A percentile compares a stretch with the other conserved stretches of the same genome.
Conservation (phyloP, 306 rosid species). For the Cicer judaicum region DNA sequence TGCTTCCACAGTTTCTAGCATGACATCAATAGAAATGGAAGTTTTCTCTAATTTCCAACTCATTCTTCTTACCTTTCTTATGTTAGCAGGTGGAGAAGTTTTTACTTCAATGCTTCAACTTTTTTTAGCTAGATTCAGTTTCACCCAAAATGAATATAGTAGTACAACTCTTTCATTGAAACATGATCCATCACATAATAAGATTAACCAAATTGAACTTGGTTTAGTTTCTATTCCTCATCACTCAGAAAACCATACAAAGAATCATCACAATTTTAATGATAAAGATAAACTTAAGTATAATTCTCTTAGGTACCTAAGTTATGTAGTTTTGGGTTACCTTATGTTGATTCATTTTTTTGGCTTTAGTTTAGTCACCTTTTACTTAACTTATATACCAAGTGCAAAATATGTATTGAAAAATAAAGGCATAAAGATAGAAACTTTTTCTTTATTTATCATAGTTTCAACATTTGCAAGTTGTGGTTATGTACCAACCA, state of each 20-base stretch:
- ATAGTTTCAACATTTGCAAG: slow-evolving; percentile 68
- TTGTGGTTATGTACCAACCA: slow-evolving; percentile 78
- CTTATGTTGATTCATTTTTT: slow-evolving; percentile 33
- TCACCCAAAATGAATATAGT: not conserved
- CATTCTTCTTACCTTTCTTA: slow-evolving; percentile 51
- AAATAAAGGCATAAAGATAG: slow-evolving; percentile 46
- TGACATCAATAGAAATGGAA: slow-evolving; percentile 74
- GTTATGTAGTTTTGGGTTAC: slow-evolving; percentile 48
- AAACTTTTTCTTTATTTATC: slow-evolving; percentile 64
- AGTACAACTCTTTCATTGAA: not conserved
- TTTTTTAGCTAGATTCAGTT: slow-evolving; percentile 17
- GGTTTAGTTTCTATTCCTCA: slow-evolving; percentile 17
- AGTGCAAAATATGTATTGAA: slow-evolving; percentile 49
- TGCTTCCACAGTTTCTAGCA: slow-evolving; percentile 73
- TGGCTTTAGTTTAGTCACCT: slow-evolving; percentile 45
- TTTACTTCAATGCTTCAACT: slow-evolving; percentile 65
- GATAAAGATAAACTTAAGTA: slow-evolving; percentile 21
- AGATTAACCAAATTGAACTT: slow-evolving; percentile 39
- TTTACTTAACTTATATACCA: slow-evolving; percentile 38
- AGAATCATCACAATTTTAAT: not conserved
- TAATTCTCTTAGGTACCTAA: slow-evolving; percentile 35
- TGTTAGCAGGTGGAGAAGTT: slow-evolving; percentile 74
- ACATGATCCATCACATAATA: not conserved
- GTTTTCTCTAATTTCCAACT: slow-evolving; percentile 47
- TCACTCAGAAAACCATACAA: not conserved